Conservation (phyloP, 1,284 basidiomycete genomes). For the Fistulinella cinereoalba region DNA sequence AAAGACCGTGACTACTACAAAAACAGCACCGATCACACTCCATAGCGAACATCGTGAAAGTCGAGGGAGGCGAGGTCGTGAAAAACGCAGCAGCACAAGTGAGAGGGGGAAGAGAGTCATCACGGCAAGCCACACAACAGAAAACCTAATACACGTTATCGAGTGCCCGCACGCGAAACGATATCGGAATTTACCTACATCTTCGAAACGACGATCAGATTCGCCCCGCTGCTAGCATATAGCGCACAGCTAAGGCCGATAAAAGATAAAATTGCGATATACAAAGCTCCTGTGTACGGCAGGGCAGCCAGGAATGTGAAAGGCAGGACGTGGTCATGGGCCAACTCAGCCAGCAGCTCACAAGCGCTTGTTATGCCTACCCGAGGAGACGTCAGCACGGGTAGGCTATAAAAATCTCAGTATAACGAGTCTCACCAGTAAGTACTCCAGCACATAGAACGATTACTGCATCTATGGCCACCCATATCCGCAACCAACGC, state of each 20-base stretch:
- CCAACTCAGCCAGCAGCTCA: constrained; percentile 56
- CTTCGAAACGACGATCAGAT: constrained; percentile 52
- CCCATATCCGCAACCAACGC: constrained; percentile 55
- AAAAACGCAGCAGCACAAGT: constrained; percentile 59
- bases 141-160: constrained; percentile 41
- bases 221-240: constrained; percentile 58
- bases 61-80: constrained; percentile 56
- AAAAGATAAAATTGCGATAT: constrained; percentile 53
- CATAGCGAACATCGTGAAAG: constrained; percentile 38
- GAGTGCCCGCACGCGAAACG: neutral
- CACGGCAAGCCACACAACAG: constrained; percentile 61
- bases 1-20: constrained; percentile 47
- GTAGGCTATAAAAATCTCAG: neutral
- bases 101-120: constrained; percentile 64
- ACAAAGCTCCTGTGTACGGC: constrained; percentile 52
- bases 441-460: constrained; percentile 70
- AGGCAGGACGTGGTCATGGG: constrained; percentile 60
- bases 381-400: constrained; percentile 3
- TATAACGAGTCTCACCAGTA: constrained; percentile 42
- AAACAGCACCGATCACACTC: constrained; percentile 41
- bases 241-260: constrained; percentile 48
- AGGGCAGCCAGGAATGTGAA: constrained; percentile 46
- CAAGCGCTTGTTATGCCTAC: constrained; percentile 57
- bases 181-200: constrained; percentile 39
- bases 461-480: constrained; percentile 61